phyloP scores from a whole-genome alignment of 257 asterid genomes.

The Solanum pinnatisectum region DNA sequence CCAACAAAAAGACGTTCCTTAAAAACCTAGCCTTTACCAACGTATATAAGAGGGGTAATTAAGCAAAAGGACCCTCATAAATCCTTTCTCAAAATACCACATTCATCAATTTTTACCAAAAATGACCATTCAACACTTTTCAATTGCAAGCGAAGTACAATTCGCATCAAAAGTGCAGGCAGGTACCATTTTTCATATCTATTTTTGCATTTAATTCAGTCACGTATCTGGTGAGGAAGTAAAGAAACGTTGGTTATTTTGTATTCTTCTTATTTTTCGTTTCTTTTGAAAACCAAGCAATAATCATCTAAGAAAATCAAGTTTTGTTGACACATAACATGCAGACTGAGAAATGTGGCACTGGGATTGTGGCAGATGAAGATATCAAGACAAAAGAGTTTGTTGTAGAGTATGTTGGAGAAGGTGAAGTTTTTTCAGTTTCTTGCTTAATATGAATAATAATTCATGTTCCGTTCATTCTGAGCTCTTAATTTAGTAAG shows the following conservation, averaged over 20 bases:
- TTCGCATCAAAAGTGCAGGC: not conserved
- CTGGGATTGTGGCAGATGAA: conserved; percentile 89
- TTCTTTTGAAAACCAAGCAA: not conserved
- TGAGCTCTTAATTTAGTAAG: not conserved
- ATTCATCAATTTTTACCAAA: not conserved
- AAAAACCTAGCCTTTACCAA: not conserved
- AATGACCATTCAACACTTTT: not conserved
- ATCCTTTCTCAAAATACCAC: not conserved
- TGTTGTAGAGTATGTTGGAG: conserved; percentile 96
- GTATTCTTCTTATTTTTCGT: not conserved
- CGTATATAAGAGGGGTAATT: not conserved
- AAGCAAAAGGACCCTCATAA: not conserved
- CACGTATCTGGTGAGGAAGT: not conserved
- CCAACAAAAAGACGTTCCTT: not conserved
- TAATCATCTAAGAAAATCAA: not conserved
- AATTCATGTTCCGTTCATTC: not conserved
- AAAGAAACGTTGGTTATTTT: not conserved
- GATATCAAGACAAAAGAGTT: conserved; percentile 79
- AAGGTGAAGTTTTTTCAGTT: conserved; percentile 41
- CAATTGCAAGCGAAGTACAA: not conserved
- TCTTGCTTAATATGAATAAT: not conserved
- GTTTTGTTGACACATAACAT: conserved; percentile 5
- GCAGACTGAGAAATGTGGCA: conserved; percentile 98
- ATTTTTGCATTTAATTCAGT: not conserved
- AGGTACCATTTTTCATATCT: not conserved